A percentile compares a stretch with the other conserved stretches of the same genome.
These are phyloP conservation scores for Cladosporium velox DNA, from an alignment of 2,329 filamentous ascomycete genomes.

Conservation along the genomic window DNA sequence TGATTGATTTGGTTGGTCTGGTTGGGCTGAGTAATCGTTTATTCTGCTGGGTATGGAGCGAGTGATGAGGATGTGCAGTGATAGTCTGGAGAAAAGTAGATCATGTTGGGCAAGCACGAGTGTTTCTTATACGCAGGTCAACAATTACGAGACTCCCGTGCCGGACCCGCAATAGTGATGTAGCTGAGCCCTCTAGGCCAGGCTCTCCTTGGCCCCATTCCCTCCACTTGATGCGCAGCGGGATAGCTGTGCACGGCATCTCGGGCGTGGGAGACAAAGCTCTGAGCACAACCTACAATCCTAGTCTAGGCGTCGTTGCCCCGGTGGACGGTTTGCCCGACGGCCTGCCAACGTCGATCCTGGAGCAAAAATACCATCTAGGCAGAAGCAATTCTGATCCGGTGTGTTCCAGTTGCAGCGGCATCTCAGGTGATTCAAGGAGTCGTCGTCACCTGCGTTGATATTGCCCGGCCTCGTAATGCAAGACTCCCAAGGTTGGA, in stretches of 20 bases:
- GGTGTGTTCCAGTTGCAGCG: not conserved
- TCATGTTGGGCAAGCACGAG: constrained; percentile 4
- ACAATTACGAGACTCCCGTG: constrained; percentile 5
- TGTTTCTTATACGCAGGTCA: constrained; percentile 19
- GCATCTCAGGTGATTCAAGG: not conserved
- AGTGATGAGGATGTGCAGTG: constrained; percentile 5
- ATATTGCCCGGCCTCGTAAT: not conserved
- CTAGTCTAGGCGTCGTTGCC: constrained; percentile 1
- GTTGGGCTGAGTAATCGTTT: not conserved
- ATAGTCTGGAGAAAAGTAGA: constrained; percentile 12
- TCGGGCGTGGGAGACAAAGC: constrained; percentile 3
- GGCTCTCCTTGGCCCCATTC: constrained; percentile 5
- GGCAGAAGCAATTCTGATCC: constrained; percentile 6
- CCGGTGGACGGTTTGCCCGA: constrained; percentile 5
- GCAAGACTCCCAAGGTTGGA: constrained; percentile 8
- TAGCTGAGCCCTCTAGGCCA: constrained; percentile 11
- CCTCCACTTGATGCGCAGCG: constrained; percentile 1
- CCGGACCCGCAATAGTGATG: constrained; percentile 20
- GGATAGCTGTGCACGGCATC: not conserved
- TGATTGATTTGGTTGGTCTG: not conserved
- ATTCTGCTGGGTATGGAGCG: not conserved
- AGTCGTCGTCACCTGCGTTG: not conserved
- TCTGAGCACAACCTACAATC: not conserved
- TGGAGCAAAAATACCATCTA: not conserved
- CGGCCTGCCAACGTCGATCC: not conserved